Percentiles rank a stretch among this genome's conserved stretches.
These are phyloP conservation scores for Excoecaria cochinchinensis DNA, from an alignment of 345 rosid genomes.

Conservation along the genomic window DNA sequence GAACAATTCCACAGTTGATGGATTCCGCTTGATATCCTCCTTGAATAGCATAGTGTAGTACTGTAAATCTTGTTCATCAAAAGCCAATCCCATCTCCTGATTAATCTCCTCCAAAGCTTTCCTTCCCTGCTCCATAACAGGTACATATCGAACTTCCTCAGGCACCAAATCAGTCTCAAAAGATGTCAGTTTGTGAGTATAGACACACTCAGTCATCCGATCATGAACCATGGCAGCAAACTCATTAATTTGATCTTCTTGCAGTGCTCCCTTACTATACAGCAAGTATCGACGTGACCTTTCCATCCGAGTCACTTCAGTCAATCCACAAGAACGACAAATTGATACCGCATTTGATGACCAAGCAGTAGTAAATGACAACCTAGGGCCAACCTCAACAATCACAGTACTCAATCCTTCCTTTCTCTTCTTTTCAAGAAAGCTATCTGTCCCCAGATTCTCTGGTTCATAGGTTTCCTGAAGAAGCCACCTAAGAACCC, in stretches of 20 bases:
- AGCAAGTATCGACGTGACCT: constrained; percentile 82
- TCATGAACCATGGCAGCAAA: constrained; percentile 87
- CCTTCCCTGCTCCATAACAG: constrained; percentile 85
- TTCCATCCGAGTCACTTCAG: constrained; percentile 75
- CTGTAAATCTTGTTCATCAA: constrained; percentile 92
- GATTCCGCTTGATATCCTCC: constrained; percentile 75
- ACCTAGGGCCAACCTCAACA: constrained; percentile 82
- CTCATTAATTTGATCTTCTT: constrained; percentile 51
- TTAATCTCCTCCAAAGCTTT: constrained; percentile 86
- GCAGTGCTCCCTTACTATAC: constrained; percentile 54
- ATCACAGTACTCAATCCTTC: constrained; percentile 56
- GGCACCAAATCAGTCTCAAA: constrained; percentile 69
- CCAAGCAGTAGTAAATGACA: constrained; percentile 96
- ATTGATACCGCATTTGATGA: constrained; percentile 89
- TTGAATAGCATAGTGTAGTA: constrained; percentile 72
- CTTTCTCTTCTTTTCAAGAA: constrained; percentile 71
- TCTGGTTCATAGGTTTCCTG: constrained; percentile 91
- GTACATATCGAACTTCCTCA: constrained; percentile 66
- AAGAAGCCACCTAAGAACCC: constrained; percentile 74
- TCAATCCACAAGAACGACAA: constrained; percentile 72
- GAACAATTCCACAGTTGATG: constrained; percentile 85
- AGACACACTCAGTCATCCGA: constrained; percentile 87
- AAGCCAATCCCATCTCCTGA: constrained; percentile 87
- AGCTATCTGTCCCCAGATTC: constrained; percentile 67
- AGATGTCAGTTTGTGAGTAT: constrained; percentile 53